Evolutionary conservation across 2,329 filamentous ascomycete genomes (phyloP), one percentile per base, ranked within the genome.

Genomic region (Penicillium sp.): DNA sequence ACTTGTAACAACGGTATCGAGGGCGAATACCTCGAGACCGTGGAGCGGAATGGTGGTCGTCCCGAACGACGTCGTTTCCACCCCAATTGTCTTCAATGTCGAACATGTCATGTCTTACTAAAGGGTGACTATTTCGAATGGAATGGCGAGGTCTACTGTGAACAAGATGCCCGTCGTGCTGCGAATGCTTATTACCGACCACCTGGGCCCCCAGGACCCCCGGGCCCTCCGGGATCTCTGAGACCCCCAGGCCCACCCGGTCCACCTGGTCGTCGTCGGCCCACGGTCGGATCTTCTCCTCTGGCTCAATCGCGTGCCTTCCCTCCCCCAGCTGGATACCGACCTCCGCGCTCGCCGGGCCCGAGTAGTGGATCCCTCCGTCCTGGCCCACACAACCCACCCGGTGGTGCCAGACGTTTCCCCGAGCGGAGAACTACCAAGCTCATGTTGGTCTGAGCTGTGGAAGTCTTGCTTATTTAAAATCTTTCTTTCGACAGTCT

Each of bases 91-190:
- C 92, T 99, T 78, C 89, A 87, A 52, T 98, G 95, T 73, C 84
- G 84, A 48, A 81, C 80, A 67, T 98, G 94, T 73, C 85, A 87
- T 35, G 78, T 86, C 51, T 86, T 89, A 2, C 82, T 98, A 13
- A 84, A 85, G 22, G 89, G 94, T 48, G 94, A 95, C 63, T 98
- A 98, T 75, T 97, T 95, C 70, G 93, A 98, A 75, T 89, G 97
- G 67, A 87, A 86, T 43, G 91, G 91, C 26, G 83, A 81, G 48
- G 87, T 90, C 0, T 97, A 90, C 73, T 99, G 94, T 76, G 94
- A 98, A 76, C 86, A 88, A 48, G 93, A 98, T 74, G 93, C 93
- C 4, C 88, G 88, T 75, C 81, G 83, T 58, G 81, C 81, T n/a
- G 79, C 78, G 48, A 70, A 78, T 37, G 63, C 64, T 10, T 65